Evolutionary conservation across 768 basidiomycete genomes (phyloP).

Genomic region (Ramaria sp.): DNA sequence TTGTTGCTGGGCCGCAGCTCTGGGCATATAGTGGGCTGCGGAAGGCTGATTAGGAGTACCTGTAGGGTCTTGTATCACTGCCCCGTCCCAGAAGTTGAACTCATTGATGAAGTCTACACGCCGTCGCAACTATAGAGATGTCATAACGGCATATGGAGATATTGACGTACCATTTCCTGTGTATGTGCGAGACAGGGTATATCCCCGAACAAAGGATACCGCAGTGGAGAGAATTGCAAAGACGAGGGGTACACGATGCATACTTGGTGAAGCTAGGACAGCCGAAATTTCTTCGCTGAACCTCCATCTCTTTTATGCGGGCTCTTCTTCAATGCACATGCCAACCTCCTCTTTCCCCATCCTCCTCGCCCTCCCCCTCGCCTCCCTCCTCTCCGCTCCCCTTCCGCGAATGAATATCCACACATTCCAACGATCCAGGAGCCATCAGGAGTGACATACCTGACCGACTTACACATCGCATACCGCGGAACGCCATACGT

Average conservation of each 20-base stretch:
- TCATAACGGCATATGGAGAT: neutral
- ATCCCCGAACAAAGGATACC: neutral
- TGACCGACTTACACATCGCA: too few species aligned
- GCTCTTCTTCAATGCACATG: too few species aligned
- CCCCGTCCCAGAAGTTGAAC: constrained; percentile 6
- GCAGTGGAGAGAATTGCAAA: neutral
- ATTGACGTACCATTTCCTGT: neutral
- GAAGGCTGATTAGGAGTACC: neutral
- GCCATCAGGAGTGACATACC: too few species aligned
- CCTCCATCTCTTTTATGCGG: too few species aligned
- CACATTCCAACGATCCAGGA: too few species aligned
- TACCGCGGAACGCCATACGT: too few species aligned
- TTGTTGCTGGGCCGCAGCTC: neutral
- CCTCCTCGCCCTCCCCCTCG: too few species aligned
- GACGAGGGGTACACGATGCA: neutral
- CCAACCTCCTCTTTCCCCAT: too few species aligned
- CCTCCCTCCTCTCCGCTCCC: too few species aligned
- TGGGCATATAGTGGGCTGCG: constrained; percentile 3
- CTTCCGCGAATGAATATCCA: too few species aligned
- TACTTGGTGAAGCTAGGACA: too few species aligned
- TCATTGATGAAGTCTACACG: constrained; percentile 1
- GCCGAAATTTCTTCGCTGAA: too few species aligned
- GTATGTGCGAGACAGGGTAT: neutral
- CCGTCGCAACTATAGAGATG: neutral
- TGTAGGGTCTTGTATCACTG: neutral